Evolutionary conservation across 108 stramenopile species (phyloP), one percentile per base, ranked within the genome.

Genomic region (Seminavis robusta): DNA sequence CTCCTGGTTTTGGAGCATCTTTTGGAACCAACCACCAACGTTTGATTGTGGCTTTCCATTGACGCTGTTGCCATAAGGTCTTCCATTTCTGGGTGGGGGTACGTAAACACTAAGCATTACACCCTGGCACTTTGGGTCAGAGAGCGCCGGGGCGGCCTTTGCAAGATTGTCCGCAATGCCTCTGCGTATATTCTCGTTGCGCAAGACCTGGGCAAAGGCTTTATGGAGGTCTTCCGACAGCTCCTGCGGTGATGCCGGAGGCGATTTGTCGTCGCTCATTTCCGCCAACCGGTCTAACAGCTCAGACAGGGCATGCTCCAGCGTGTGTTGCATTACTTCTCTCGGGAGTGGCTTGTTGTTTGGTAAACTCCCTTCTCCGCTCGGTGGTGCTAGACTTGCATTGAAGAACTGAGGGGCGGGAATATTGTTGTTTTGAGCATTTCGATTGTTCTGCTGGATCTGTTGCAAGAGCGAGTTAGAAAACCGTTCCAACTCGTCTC

Each of bases 21-120:
- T 81, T 40, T 92, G 84, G 29, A 92, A 73, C 90, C 90, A 92
- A 8, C 76, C 77, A 56, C 77, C 77, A 56, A 81, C 65, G 3
- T 70, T 61, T 40, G 33, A 47, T 69, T 69, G 17, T 55, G 47
- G 64, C 52, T 56, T 32, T 76, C 52, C 34, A 17, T 71, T 77
- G 28, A 52, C 56, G 11, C 28, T 39, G 39, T 13, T 44, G 10
- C 37, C 40, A 26, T 49, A 44, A 23, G 33, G 47, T 20, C 30
- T 42, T 34, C 30, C 74, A 40, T 74, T 65, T 0, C 61, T 59
- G 2, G 81, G 81, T 17, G 93, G 93, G 26, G 93, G 93, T 10
- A 94, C 88, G 59, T 89, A 94, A 1, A 94, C 83, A 42, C 81
- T 83, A 36, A 94, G 56, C 89, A 90, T 90, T 41, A 94, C 86